Evolutionary conservation across 1,139 yeast genomes (phyloP).

Genomic region (Scheffersomyces quercinus): DNA sequence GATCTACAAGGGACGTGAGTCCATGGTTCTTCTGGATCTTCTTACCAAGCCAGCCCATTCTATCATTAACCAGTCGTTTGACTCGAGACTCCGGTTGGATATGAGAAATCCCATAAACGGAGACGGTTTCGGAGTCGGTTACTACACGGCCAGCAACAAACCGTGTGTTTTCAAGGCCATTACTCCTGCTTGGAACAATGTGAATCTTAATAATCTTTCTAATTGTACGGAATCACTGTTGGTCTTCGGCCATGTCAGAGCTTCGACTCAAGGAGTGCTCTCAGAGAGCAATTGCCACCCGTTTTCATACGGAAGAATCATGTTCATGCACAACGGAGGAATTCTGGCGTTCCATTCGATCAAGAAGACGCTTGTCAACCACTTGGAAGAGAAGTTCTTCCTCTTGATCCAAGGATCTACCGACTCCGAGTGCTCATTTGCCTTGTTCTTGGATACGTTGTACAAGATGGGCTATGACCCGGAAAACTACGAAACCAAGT

Average conservation of each 20-base stretch:
- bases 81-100: conserved; percentile 83
- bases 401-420: conserved; percentile 87
- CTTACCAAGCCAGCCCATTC: conserved; percentile 96
- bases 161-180: conserved; percentile 91
- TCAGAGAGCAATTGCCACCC: conserved; percentile 97
- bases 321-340: conserved; percentile 98
- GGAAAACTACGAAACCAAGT: conserved; percentile 23
- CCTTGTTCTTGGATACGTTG: conserved; percentile 77
- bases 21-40: conserved; percentile 81
- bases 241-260: conserved; percentile 94
- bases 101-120: conserved; percentile 92
- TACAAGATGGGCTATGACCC: conserved; percentile 79
- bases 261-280: conserved; percentile 91
- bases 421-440: conserved; percentile 94
- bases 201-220: conserved; percentile 81
- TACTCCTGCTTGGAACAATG: conserved; percentile 97
- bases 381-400: conserved; percentile 78
- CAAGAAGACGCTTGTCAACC: conserved; percentile 70
- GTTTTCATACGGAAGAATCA: conserved; percentile 76
- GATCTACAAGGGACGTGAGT: conserved; percentile 61
- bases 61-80: conserved; percentile 93
- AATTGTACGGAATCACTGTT: conserved; percentile 81
- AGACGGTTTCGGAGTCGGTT: conserved; percentile 97
- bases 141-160: conserved; percentile 62
- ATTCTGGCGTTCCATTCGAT: conserved; percentile 71